These are phyloP conservation scores for Colletotrichum magnum DNA, from an alignment of 2,329 filamentous ascomycete genomes.

Conservation along the genomic window DNA sequence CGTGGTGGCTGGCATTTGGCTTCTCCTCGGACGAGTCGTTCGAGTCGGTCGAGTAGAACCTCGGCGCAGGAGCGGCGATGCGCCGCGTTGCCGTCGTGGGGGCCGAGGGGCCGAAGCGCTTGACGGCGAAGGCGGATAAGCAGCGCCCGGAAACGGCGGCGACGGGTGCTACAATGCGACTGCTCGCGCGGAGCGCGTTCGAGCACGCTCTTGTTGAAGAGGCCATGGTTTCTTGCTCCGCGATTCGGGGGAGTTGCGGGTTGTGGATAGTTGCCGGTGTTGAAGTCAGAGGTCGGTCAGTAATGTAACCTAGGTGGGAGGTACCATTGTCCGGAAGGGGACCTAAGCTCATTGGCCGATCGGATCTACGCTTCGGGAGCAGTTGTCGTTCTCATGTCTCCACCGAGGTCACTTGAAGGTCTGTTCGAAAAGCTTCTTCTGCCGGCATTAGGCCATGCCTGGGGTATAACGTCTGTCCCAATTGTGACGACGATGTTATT, in stretches of 20 bases:
- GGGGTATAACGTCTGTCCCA: no score
- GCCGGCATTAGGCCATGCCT: no score
- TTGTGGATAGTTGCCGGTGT: not conserved
- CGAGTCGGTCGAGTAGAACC: constrained; percentile 26
- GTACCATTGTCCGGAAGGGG: no score
- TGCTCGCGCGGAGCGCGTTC: constrained; percentile 16
- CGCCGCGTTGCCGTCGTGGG: not conserved
- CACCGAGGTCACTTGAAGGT: no score
- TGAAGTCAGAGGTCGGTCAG: no score
- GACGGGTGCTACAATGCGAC: not conserved
- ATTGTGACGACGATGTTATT: no score
- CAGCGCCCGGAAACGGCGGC: constrained; percentile 18
- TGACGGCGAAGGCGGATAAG: constrained; percentile 6
- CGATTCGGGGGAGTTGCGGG: no score
- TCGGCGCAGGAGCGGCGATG: not conserved
- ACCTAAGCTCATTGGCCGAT: no score
- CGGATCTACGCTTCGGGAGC: no score
- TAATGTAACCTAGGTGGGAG: no score
- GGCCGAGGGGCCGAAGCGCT: not conserved
- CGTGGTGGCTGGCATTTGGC: constrained; percentile 26
- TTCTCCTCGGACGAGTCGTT: constrained; percentile 1
- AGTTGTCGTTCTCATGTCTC: no score
- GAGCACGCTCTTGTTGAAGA: constrained; percentile 3
- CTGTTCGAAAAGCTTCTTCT: no score
- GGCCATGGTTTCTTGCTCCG: constrained; percentile 8